Conservation (phyloP, 257 asterid genomes). For the Nicotiana knightiana region DNA sequence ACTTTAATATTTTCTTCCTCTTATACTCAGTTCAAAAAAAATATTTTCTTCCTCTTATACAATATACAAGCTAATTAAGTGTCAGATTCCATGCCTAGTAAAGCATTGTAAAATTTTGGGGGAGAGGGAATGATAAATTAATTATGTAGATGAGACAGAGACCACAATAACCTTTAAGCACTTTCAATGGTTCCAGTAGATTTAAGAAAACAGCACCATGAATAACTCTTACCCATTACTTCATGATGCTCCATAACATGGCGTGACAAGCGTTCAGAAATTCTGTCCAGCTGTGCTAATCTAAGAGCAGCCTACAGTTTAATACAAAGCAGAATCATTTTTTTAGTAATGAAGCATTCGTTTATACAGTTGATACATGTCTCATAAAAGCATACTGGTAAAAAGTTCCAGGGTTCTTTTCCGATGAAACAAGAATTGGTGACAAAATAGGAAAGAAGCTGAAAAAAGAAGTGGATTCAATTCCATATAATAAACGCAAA, state of each 20-base stretch:
- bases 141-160: slow-evolving; percentile 3
- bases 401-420: background rate
- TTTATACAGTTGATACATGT: background rate
- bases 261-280: slow-evolving; percentile 80
- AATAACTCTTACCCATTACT: slow-evolving; percentile 83
- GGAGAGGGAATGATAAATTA: background rate
- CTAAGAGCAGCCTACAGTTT: slow-evolving; percentile 81
- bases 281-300: slow-evolving; percentile 79
- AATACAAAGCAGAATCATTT: slow-evolving; percentile 15
- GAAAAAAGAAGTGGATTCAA: background rate
- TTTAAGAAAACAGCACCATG: background rate
- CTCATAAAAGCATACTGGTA: background rate
- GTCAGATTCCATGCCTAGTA: background rate
- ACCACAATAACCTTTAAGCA: slow-evolving; percentile 3
- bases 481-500: background rate
- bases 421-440: background rate
- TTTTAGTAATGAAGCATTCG: background rate
- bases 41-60: background rate
- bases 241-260: slow-evolving; percentile 99
- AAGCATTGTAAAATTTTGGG: background rate
- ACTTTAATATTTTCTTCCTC: background rate
- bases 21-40: too few species aligned
- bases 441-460: background rate
- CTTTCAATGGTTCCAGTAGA: background rate
- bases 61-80: background rate